A percentile compares a stretch with the other conserved stretches of the same genome.
Evolutionary conservation across 2,329 filamentous ascomycete genomes (phyloP).

Genomic region (Lecanosticta acicola): DNA sequence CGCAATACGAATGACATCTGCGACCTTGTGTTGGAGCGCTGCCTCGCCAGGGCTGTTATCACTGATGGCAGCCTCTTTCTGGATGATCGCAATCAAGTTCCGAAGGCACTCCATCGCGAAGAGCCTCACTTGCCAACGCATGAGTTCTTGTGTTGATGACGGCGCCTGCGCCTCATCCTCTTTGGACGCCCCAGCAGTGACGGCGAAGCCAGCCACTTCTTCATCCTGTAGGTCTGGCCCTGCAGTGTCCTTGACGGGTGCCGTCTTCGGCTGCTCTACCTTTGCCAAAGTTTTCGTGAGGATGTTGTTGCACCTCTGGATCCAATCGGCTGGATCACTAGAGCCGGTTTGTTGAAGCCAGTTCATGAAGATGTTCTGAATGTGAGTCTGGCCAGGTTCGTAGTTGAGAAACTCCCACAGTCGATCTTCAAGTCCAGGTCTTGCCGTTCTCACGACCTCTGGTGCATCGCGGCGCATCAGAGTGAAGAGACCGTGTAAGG

Average conservation of each 20-base stretch:
- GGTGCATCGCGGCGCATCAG: constrained; percentile 89
- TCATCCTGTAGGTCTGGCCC: constrained; percentile 86
- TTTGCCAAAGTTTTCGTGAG: constrained; percentile 80
- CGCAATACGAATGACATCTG: constrained; percentile 91
- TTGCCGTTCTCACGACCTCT: constrained; percentile 71
- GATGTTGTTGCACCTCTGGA: constrained; percentile 80
- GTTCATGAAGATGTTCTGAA: constrained; percentile 82
- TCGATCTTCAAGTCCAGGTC: constrained; percentile 77
- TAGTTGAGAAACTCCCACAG: constrained; percentile 85
- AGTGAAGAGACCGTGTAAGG: constrained; percentile 84
- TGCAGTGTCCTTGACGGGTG: constrained; percentile 42
- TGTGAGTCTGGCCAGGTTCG: constrained; percentile 66
- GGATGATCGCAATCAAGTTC: constrained; percentile 73
- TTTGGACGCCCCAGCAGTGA: constrained; percentile 55
- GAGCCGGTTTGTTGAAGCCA: constrained; percentile 91
- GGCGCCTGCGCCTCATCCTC: constrained; percentile 38
- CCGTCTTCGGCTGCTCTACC: constrained; percentile 44
- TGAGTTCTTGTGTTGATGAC: constrained; percentile 65
- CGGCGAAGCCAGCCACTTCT: constrained; percentile 90
- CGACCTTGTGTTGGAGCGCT: constrained; percentile 75
- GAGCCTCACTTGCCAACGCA: constrained; percentile 91
- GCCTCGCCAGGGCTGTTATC: constrained; percentile 72
- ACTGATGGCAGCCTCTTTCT: constrained; percentile 70
- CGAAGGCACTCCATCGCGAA: constrained; percentile 88
- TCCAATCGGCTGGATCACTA: constrained; percentile 74